A percentile compares a stretch with the other conserved stretches of the same genome.
Evolutionary conservation across 306 rosid genomes (phyloP).

Genomic region (Acacia acuminata): DNA sequence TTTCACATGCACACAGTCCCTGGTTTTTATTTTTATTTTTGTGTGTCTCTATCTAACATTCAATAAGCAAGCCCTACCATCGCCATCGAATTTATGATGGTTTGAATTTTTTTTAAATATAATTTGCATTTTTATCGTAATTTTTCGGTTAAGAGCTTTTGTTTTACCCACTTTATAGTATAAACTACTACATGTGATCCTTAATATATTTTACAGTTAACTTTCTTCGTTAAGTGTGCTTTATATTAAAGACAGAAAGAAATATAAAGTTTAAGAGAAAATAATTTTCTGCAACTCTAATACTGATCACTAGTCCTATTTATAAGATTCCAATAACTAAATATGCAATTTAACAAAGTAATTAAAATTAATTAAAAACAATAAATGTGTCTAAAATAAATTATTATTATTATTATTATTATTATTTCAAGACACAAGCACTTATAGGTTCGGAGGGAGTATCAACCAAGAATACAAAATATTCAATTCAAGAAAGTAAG

Average conservation of each 20-base stretch:
- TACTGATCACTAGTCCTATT: too few relatives aligned
- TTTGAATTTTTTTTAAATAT: background rate
- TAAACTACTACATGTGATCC: too few relatives aligned
- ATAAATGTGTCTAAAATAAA: too few relatives aligned
- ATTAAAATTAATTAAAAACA: too few relatives aligned
- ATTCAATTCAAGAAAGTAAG: background rate
- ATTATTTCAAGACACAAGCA: too few relatives aligned
- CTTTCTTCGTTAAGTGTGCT: too few relatives aligned
- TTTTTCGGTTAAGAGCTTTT: background rate
- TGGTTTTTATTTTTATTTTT: background rate
- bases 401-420: too few relatives aligned
- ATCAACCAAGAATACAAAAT: background rate
- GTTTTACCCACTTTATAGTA: background rate
- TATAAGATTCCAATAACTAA: too few relatives aligned
- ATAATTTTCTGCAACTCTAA: background rate
- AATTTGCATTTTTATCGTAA: background rate
- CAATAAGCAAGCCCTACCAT: slow-evolving; percentile 26
- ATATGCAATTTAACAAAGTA: too few relatives aligned
- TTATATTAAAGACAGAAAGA: too few relatives aligned
- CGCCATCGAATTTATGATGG: slow-evolving; percentile 20
- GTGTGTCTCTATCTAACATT: slow-evolving; percentile 36
- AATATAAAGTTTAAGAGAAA: background rate
- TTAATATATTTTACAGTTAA: too few relatives aligned
- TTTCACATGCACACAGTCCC: slow-evolving; percentile 19
- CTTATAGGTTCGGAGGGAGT: too few relatives aligned